Base-by-base conservation (phyloP, 768 basidiomycete species). In the Porpolomopsis calyptriformis region DNA sequence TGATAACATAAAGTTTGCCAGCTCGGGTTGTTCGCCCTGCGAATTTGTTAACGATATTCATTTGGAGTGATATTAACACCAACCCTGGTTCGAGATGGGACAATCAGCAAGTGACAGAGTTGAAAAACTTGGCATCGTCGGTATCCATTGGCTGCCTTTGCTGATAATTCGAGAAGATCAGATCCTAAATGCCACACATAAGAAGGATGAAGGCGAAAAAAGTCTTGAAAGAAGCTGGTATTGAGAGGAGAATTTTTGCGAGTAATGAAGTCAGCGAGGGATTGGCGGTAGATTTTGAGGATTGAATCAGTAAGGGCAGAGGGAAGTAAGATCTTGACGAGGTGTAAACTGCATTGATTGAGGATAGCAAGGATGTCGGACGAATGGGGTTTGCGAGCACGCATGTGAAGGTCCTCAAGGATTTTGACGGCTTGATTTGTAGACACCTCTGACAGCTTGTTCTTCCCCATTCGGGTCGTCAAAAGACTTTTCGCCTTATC, bases 401-500 rank as follows among this genome's bases (percentile, higher is more conserved):
- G 76, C 1, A 57, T 63, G 59, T 94, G 92, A 10, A 94, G 62
- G 31, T 77, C 74, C 41, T 69, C 67, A 22, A 89, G 66, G 16
- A 81, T 61, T 4, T 68, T 64, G 36, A 64, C 60, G 11, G 68
- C 59, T 39, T 68, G 63, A 25, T 73, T 70, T n/a, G 56, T 51
- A 38, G 77, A 69, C 10, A 72, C 62, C 23, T 66, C 64, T 2
- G 63, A 59, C 2, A 83, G 81, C 8, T 75, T 46, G 9, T 85
- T 87, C 57, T 84, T 90, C 36, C 71, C 76, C 47, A 93, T 70
- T 31, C 88, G 77, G 20, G 73, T 73, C 33, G 77, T 77, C 35
- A 97, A 69, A 50, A 97, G 76, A 20, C 85, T 82, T 48, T 75
- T 74, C 1, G 90, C 82, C 64, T 97, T 97, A 60, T 88, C 84